Evolutionary conservation across 768 basidiomycete genomes (phyloP), one percentile per base, ranked within the genome.

Genomic region (Suillus plorans): DNA sequence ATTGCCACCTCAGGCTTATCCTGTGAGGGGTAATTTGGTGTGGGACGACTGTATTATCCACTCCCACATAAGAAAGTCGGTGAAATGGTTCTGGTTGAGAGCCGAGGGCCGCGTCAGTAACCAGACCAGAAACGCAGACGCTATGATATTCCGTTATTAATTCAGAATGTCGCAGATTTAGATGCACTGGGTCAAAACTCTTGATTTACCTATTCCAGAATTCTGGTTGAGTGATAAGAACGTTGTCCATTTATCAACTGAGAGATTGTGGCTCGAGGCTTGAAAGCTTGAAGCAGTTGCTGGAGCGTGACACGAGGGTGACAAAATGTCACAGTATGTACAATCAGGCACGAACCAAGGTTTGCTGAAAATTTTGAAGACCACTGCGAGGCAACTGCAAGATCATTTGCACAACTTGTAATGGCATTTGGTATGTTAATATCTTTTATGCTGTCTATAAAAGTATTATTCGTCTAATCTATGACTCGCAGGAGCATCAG

Each of bases 401-500:
- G 28, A 25, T 59, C 28, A 59, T 42, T 59, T 42, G 34, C 58
- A 42, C 25, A 59, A 42, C 58, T 42, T 41, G 25, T 59, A 70
- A 79, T 79, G 78, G 72, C 78, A 68, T 79, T 74, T 72, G 79
- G 79, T 79, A 62, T 31, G 69, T 60, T 18, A 18, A 5, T 13
- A 2, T 50, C 25, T 45, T 59, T 37, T 34, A 16, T 22, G 3
- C 6, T 9, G 3, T 50, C 42, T 37, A 34, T 1, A 3, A 16
- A 34, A 49, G 18, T 31, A 42, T 22, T 56, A 41, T 41, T 39
- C 57, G 16, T 14, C 52, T 63, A 18, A 53, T 45, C 16, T 20
- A 10, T 57, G 4, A 34, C 18, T 45, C 37, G 14, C 57, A 85
- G 86, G 86, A 69, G 80, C 72, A 80, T 83, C 90, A 76, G 93